These are phyloP conservation scores for Phytopythium sindhum DNA, from an alignment of 352 stramenopile genomes.

Conservation along the genomic window DNA sequence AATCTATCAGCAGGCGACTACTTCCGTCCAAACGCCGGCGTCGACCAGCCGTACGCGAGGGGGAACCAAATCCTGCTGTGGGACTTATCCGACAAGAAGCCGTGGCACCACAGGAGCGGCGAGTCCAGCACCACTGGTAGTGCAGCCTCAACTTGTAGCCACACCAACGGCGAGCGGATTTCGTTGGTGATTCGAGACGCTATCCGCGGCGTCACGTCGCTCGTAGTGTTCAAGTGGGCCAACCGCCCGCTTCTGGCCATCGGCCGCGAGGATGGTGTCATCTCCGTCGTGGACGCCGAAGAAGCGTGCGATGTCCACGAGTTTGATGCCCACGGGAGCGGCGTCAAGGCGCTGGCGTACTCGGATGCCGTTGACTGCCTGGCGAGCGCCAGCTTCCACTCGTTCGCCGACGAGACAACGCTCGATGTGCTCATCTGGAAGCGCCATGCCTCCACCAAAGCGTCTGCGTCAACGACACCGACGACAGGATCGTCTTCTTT, in stretches of 20 bases:
- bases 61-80: constrained; percentile 51
- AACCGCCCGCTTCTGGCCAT: constrained; percentile 52
- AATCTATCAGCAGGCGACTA: constrained; percentile 7
- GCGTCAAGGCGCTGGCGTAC: constrained; percentile 47
- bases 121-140: neutral
- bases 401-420: constrained; percentile 66
- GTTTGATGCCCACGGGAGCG: constrained; percentile 56
- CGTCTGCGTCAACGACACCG: neutral
- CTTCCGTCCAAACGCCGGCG: constrained; percentile 28
- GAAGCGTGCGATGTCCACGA: constrained; percentile 34
- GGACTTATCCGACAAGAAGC: constrained; percentile 39
- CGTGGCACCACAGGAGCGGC: neutral
- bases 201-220: constrained; percentile 46
- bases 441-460: constrained; percentile 3
- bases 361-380: constrained; percentile 48
- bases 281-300: constrained; percentile 55
- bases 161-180: neutral
- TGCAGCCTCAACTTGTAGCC: neutral
- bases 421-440: constrained; percentile 54
- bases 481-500: neutral
- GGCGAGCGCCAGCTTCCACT: constrained; percentile 53
- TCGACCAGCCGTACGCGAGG: constrained; percentile 34
- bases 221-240: constrained; percentile 42
- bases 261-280: constrained; percentile 50
- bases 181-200: constrained; percentile 30